These are phyloP conservation scores for Plasmodium falciparum DNA, from an alignment of 169 alveolate species.

Conservation along the genomic window DNA sequence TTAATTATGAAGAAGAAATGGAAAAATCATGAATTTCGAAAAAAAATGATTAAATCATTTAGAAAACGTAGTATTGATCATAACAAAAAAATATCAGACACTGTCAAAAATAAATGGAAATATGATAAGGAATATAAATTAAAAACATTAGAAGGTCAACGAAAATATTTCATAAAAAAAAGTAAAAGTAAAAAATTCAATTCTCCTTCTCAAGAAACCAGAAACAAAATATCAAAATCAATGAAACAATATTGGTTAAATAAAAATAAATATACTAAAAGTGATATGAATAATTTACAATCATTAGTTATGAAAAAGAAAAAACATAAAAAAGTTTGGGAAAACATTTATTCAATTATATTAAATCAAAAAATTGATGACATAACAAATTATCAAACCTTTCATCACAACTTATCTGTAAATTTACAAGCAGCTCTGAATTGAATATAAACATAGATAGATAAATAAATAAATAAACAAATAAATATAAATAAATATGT, in stretches of 20 bases:
- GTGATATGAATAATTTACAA: slow-evolving; percentile 20
- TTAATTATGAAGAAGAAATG: slow-evolving; percentile 50
- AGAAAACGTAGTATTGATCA: slow-evolving; percentile 51
- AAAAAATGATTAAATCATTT: slow-evolving; percentile 63
- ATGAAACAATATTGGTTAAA: slow-evolving; percentile 71
- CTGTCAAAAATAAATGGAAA: slow-evolving; percentile 68
- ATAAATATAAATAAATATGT: too few relatives aligned
- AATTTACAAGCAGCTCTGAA: slow-evolving; percentile 51
- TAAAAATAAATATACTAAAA: slow-evolving; percentile 32
- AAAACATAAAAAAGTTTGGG: slow-evolving; percentile 77
- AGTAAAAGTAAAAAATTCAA: slow-evolving; percentile 3
- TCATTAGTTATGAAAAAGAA: slow-evolving; percentile 34
- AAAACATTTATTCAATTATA: slow-evolving; percentile 70
- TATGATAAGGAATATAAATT: slow-evolving; percentile 57
- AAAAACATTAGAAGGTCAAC: slow-evolving; percentile 73
- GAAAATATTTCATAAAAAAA: slow-evolving; percentile 48
- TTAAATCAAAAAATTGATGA: slow-evolving; percentile 65
- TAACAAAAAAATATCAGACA: slow-evolving; percentile 71
- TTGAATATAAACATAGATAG: slow-evolving; percentile 1
- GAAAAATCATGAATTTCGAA: slow-evolving; percentile 67
- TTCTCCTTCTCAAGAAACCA: slow-evolving; percentile 36
- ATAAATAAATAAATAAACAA: too few relatives aligned
- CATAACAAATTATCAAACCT: slow-evolving; percentile 21
- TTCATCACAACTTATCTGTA: slow-evolving; percentile 58
- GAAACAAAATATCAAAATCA: slow-evolving; percentile 59